Evolutionary conservation across 495 filamentous ascomycete species (phyloP).

Genomic region (Hypoxylon lenormandii): DNA sequence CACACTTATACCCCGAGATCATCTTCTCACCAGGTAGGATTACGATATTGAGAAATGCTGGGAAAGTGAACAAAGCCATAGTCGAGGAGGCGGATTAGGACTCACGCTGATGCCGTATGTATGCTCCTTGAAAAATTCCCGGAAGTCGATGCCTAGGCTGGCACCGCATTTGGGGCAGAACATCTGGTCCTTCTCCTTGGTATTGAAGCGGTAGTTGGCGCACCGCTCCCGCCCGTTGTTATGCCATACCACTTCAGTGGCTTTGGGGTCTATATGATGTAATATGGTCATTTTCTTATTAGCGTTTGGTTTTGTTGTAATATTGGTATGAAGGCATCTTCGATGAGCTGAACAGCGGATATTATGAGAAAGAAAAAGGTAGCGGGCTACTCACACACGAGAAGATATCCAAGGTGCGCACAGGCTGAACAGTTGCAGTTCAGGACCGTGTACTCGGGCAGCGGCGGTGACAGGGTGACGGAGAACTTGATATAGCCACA

Average conservation of each 20-base stretch:
- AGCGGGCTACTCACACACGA: constrained; percentile 47
- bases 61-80: neutral
- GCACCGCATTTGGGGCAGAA: constrained; percentile 53
- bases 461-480: constrained; percentile 47
- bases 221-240: constrained; percentile 44
- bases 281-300: neutral
- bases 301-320: neutral
- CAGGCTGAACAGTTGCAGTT: constrained; percentile 52
- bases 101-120: constrained; percentile 51
- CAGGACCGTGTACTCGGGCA: constrained; percentile 43
- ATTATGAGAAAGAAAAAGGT: too few relatives aligned
- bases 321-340: too few relatives aligned
- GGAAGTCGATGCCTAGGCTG: constrained; percentile 53
- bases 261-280: constrained; percentile 35
- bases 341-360: too few relatives aligned
- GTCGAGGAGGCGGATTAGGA: neutral
- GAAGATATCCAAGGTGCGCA: constrained; percentile 47
- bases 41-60: neutral
- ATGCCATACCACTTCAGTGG: constrained; percentile 43
- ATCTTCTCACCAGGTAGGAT: neutral
- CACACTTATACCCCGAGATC: neutral
- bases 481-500: constrained; percentile 53
- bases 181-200: constrained; percentile 50
- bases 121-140: constrained; percentile 23
- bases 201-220: constrained; percentile 51